Conservation (phyloP, 805 yeast genomes). For the Clavispora phyllophila region DNA sequence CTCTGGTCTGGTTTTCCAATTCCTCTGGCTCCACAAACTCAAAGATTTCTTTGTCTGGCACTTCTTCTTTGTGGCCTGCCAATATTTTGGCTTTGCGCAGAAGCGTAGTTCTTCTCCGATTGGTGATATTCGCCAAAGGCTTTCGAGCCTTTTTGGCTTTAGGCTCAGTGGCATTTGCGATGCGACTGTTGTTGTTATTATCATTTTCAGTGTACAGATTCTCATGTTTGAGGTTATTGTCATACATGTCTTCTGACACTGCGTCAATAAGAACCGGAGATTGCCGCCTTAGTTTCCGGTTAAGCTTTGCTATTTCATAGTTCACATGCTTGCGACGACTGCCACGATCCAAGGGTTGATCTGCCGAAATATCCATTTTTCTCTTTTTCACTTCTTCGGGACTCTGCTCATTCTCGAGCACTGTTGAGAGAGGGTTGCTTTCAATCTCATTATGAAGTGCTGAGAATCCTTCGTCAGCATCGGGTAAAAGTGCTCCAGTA, state of each 20-base stretch:
- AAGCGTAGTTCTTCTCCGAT: slow-evolving; percentile 6
- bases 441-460: neutral
- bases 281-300: neutral
- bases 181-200: neutral
- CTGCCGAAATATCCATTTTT: neutral
- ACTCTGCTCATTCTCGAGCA: neutral
- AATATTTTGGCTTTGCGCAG: neutral
- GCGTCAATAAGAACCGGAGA: neutral
- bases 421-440: neutral
- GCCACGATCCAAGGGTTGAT: neutral
- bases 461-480: neutral
- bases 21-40: slow-evolving; percentile 1
- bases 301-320: neutral
- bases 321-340: slow-evolving; percentile 1
- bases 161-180: neutral
- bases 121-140: slow-evolving; percentile 27
- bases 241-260: neutral
- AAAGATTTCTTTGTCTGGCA: neutral
- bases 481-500: neutral
- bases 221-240: neutral
- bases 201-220: neutral
- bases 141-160: slow-evolving; percentile 5
- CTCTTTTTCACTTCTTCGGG: neutral
- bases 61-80: neutral
- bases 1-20: neutral